These are phyloP conservation scores for Zopfochytrium polystomum DNA, from an alignment of 371 early-diverging fungal genomes.

Conservation along the genomic window DNA sequence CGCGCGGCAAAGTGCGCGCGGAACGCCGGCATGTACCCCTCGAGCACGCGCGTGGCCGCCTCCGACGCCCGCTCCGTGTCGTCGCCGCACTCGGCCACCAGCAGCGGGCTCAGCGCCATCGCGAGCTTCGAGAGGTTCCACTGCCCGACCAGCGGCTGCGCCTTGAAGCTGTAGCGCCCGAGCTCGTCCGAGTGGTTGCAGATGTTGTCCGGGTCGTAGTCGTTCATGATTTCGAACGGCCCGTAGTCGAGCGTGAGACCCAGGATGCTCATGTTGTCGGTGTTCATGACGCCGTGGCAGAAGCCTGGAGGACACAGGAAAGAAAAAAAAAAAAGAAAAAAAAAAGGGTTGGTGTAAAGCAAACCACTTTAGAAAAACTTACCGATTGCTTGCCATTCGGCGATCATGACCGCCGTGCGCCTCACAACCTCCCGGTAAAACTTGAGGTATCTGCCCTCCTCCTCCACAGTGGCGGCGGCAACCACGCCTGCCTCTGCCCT, in stretches of 20 bases:
- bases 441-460: constrained; percentile 54
- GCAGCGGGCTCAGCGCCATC: constrained; percentile 45
- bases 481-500: constrained; percentile 5
- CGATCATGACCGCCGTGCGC: constrained; percentile 74
- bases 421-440: constrained; percentile 61
- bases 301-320: too few relatives aligned
- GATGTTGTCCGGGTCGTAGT: constrained; percentile 69
- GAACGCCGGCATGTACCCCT: neutral
- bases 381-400: constrained; percentile 82
- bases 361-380: too few relatives aligned
- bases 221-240: constrained; percentile 73
- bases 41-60: neutral
- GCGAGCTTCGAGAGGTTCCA: constrained; percentile 79
- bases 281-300: constrained; percentile 74
- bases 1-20: neutral
- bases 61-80: too few relatives aligned
- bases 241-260: constrained; percentile 87
- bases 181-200: constrained; percentile 68
- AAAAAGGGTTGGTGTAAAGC: too few relatives aligned
- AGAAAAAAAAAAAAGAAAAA: too few relatives aligned
- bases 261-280: constrained; percentile 82
- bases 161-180: constrained; percentile 69
- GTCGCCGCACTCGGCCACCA: too few relatives aligned
- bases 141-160: constrained; percentile 78
- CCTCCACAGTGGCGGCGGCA: constrained; percentile 5